A percentile compares a stretch with the other conserved stretches of the same genome.
These are phyloP conservation scores for Knoxdaviesia capensis DNA, from an alignment of 2,329 filamentous ascomycete species.

Conservation along the genomic window DNA sequence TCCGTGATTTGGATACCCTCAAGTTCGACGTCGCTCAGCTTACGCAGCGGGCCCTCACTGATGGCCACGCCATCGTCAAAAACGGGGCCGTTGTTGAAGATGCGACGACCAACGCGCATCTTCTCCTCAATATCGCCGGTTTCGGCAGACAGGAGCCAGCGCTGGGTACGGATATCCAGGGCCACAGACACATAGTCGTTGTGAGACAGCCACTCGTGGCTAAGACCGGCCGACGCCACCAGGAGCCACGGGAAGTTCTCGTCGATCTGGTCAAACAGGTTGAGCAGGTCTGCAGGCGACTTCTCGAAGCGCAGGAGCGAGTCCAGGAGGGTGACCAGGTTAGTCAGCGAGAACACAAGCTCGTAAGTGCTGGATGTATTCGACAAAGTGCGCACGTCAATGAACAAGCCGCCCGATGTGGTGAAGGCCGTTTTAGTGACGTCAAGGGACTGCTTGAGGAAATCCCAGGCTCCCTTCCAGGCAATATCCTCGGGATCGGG, in stretches of 20 bases:
- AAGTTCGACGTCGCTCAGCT: conserved; percentile 6
- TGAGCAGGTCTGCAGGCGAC: conserved; percentile 6
- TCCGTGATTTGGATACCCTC: conserved; percentile 2
- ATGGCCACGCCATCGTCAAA: conserved; percentile 12
- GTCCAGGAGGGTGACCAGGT: conserved; percentile 15
- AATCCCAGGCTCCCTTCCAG: conserved; percentile 2
- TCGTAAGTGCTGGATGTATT: conserved; percentile 1
- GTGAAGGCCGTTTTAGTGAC: conserved; percentile 11
- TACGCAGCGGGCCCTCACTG: conserved; percentile 9
- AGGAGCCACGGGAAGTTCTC: conserved; percentile 12
- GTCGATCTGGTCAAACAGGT: conserved; percentile 14
- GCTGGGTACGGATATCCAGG: conserved; percentile 17
- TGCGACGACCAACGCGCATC: conserved; percentile 5
- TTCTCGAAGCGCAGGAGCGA: conserved; percentile 5
- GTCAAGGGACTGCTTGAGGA: conserved; percentile 8
- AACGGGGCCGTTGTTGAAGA: conserved; percentile 4
- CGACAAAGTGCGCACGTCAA: conserved; percentile 9
- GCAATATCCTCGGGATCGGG: conserved; percentile 5
- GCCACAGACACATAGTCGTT: conserved; percentile 9
- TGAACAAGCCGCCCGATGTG: conserved; percentile 10
- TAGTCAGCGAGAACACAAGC: conserved; percentile 12
- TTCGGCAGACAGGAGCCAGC: conserved; percentile 10
- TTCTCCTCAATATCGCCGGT: too few relatives aligned
- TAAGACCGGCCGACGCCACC: conserved; percentile 5
- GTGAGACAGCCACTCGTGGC: conserved; percentile 6